A percentile compares a stretch with the other conserved stretches of the same genome.
Conservation (phyloP, 1,139 yeast species). For the Pichia sp. region DNA sequence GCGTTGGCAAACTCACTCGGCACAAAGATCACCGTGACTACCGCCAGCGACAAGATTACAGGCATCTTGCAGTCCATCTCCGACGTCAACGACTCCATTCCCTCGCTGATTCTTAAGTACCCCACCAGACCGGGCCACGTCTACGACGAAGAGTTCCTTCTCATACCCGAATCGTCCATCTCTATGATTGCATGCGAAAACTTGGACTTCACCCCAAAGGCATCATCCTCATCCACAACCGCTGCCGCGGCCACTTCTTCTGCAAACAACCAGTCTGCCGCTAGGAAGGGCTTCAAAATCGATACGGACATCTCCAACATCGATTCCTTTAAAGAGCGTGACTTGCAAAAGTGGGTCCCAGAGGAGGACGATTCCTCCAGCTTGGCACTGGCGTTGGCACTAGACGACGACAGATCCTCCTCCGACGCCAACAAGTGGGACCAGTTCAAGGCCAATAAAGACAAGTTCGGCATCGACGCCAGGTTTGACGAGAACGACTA, state of each 20-base stretch:
- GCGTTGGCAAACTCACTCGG: constrained; percentile 45
- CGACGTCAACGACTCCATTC: constrained; percentile 29
- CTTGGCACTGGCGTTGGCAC: constrained; percentile 30
- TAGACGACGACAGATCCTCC: constrained; percentile 38
- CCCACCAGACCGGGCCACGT: constrained; percentile 31
- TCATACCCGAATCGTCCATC: constrained; percentile 58
- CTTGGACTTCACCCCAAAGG: constrained; percentile 36
- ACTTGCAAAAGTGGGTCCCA: constrained; percentile 83
- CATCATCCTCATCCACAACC: not conserved
- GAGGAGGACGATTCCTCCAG: constrained; percentile 38
- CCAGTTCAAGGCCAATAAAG: constrained; percentile 86
- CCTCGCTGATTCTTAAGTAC: constrained; percentile 52
- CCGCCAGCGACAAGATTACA: constrained; percentile 35
- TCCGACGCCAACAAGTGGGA: constrained; percentile 55
- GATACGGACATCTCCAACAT: constrained; percentile 70
- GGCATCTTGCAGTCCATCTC: constrained; percentile 52
- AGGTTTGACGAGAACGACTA: constrained; percentile 85
- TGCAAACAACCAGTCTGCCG: constrained; percentile 4
- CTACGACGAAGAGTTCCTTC: constrained; percentile 33
- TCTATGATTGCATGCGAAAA: constrained; percentile 54
- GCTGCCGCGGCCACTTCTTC: not conserved
- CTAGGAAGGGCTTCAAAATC: constrained; percentile 53
- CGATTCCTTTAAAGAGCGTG: constrained; percentile 53
- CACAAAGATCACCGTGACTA: constrained; percentile 43
- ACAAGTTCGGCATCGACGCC: constrained; percentile 83